Evolutionary conservation across 768 basidiomycete genomes (phyloP).

Genomic region (Termitomyces sp.): DNA sequence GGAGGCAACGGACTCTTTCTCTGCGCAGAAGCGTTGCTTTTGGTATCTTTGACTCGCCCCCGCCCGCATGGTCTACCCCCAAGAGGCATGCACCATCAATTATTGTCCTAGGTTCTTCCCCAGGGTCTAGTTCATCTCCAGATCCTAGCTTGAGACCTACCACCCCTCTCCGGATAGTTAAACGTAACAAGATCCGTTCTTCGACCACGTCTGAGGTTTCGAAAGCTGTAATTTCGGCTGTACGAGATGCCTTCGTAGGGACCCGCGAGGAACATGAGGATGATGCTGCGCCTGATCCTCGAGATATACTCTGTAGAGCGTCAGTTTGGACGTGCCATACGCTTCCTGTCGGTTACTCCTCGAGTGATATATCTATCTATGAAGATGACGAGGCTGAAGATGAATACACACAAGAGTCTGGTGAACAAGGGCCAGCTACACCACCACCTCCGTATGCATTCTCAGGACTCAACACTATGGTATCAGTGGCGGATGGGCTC

Average conservation of each 20-base stretch:
- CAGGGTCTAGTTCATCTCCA: neutral
- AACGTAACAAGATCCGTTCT: constrained; percentile 7
- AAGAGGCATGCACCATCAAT: neutral
- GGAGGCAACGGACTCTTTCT: constrained; percentile 8
- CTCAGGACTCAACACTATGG: neutral
- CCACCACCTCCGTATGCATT: constrained; percentile 14
- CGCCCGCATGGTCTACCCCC: constrained; percentile 2
- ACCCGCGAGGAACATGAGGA: constrained; percentile 3
- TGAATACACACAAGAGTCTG: constrained; percentile 8
- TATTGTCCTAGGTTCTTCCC: constrained; percentile 1
- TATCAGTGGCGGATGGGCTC: neutral
- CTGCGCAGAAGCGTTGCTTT: constrained; percentile 5
- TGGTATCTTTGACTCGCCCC: constrained; percentile 8
- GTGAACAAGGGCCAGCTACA: neutral
- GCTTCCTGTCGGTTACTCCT: neutral
- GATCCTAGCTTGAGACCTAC: neutral
- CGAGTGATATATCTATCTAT: neutral
- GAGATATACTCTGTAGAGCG: constrained; percentile 14
- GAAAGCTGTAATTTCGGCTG: constrained; percentile 12
- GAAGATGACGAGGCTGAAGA: constrained; percentile 10
- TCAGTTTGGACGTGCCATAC: constrained; percentile 15
- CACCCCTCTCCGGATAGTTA: constrained; percentile 16
- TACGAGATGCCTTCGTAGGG: constrained; percentile 11
- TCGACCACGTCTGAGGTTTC: constrained; percentile 8
- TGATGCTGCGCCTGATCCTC: constrained; percentile 8